Base-by-base conservation (phyloP, 495 filamentous ascomycete species). In the Penicillium canescens region DNA sequence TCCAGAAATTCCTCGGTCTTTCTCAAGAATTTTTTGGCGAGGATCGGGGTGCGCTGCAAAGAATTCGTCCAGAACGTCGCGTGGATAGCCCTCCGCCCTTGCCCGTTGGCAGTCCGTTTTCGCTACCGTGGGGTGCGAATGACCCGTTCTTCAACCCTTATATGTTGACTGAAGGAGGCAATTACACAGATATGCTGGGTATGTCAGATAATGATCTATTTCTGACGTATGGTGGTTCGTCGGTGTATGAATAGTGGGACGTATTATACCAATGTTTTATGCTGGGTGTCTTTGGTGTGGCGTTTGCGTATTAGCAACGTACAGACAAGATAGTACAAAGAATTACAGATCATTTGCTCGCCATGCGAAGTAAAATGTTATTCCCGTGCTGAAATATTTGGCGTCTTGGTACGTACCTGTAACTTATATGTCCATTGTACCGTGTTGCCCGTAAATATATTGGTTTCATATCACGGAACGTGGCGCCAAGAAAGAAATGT, bases 1-100 rank as follows among this genome's bases (percentile, higher is more conserved):
- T 58, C 39, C 37, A 48, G 34, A 49, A 64, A 21, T 59, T 64
- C 5, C 37, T 61, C 7, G 16, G 44, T 5, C 44, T 58, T 21
- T 47, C 61, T 13, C 47, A 40, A 44, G 28, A 36, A 3, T 51
- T 55, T n/a, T 46, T 55, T 35, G 12, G 38, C 24, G 24, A 40
- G n/a, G 47, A 50, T 9, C 13, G 37, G 1, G 31, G 33, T 12
- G 20, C 18, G 20, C 18, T 41, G 26, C 47, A 50, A 7, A 13
- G 4, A 2, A 28, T n/a, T 12, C 9, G 11, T 6, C 33, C 47
- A 12, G 8, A 13, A 14, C 3, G 24, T 26, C 24, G 4, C 4
- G 24, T 28, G 26, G 26, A 40, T 31, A 41, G 23, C 26, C n/a
- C 46, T 3, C 4, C 11, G 16, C 14, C 43, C 18, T 8, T 41